These are phyloP conservation scores for Aspergillus conjunctus DNA, from an alignment of 495 filamentous ascomycete genomes.

Conservation along the genomic window DNA sequence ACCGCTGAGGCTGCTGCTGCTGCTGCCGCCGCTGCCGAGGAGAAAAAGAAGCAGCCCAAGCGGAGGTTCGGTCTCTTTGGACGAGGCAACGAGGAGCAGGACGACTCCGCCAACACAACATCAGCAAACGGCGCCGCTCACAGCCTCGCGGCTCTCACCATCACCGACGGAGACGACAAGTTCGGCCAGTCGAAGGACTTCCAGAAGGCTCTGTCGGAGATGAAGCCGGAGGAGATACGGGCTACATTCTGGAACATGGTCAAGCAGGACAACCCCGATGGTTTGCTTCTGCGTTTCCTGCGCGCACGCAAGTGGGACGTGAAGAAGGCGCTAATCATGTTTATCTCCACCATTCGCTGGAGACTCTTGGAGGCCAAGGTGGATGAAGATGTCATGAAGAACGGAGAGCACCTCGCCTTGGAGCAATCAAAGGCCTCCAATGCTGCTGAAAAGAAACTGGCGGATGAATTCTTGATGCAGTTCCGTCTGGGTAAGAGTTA, in stretches of 20 bases:
- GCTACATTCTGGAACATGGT: slow-evolving; percentile 92
- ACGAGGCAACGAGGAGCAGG: slow-evolving; percentile 55
- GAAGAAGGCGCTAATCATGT: slow-evolving; percentile 89
- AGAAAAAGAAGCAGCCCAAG: slow-evolving; percentile 67
- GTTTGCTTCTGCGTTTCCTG: slow-evolving; percentile 82
- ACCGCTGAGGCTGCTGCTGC: slow-evolving; percentile 28
- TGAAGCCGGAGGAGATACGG: slow-evolving; percentile 77
- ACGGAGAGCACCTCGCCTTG: slow-evolving; percentile 70
- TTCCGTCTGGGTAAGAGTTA: slow-evolving; percentile 93
- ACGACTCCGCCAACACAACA: slow-evolving; percentile 40
- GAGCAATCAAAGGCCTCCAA: slow-evolving; percentile 60
- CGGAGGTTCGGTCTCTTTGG: slow-evolving; percentile 62
- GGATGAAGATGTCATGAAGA: slow-evolving; percentile 79
- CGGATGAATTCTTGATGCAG: slow-evolving; percentile 81
- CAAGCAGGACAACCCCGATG: slow-evolving; percentile 93
- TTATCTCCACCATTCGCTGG: slow-evolving; percentile 94
- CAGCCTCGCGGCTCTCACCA: slow-evolving; percentile 33
- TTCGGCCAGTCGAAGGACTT: slow-evolving; percentile 89
- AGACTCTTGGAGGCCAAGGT: slow-evolving; percentile 78
- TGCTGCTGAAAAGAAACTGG: slow-evolving; percentile 61
- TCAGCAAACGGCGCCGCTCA: slow-evolving; percentile 39
- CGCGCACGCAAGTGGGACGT: slow-evolving; percentile 96
- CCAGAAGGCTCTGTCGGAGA: slow-evolving; percentile 71
- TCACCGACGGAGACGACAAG: slow-evolving; percentile 78
- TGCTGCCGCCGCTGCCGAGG: slow-evolving; percentile 12